Percentiles rank a stretch among this genome's conserved stretches.
Conservation (phyloP, 116 monocot genomes). For the Trichopus zeylanicus region DNA sequence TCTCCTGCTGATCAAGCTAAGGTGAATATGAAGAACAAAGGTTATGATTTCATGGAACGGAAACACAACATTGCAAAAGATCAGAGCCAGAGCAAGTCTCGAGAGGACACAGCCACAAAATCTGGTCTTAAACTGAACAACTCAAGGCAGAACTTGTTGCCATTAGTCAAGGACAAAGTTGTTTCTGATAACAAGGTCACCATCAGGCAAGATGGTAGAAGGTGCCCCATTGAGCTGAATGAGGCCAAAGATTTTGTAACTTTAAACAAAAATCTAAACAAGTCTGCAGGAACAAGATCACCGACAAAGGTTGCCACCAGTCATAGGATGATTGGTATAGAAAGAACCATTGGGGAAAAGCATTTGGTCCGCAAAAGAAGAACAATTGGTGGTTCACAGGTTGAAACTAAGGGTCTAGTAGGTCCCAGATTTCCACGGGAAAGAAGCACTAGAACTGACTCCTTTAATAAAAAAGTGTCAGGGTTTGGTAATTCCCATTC, state of each 20-base stretch:
- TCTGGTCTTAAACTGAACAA: constrained; percentile 6
- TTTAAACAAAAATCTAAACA: constrained; percentile 21
- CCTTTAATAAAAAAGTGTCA: constrained; percentile 17
- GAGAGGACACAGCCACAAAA: constrained; percentile 5
- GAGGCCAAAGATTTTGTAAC: constrained; percentile 14
- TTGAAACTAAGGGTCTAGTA: neutral
- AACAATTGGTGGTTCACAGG: constrained; percentile 10
- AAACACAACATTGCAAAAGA: constrained; percentile 6
- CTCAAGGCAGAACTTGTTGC: constrained; percentile 16
- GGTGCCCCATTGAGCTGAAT: constrained; percentile 9
- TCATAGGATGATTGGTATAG: constrained; percentile 3
- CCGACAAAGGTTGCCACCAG: neutral
- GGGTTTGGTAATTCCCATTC: constrained; percentile 4
- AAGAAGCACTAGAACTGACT: constrained; percentile 7
- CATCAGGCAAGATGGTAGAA: constrained; percentile 13
- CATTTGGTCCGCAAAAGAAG: constrained; percentile 28
- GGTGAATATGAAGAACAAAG: constrained; percentile 17
- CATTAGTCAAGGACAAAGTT: constrained; percentile 9
- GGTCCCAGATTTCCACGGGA: constrained; percentile 12
- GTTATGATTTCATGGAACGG: constrained; percentile 14
- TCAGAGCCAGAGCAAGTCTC: constrained; percentile 15
- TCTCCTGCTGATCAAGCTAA: constrained; percentile 15
- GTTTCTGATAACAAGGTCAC: constrained; percentile 9
- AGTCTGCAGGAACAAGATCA: constrained; percentile 7
- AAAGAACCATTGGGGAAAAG: constrained; percentile 21